Percentiles rank a stretch among this genome's conserved stretches.
Evolutionary conservation across 1,139 yeast genomes (phyloP).

Genomic region (Taphrina betulina): DNA sequence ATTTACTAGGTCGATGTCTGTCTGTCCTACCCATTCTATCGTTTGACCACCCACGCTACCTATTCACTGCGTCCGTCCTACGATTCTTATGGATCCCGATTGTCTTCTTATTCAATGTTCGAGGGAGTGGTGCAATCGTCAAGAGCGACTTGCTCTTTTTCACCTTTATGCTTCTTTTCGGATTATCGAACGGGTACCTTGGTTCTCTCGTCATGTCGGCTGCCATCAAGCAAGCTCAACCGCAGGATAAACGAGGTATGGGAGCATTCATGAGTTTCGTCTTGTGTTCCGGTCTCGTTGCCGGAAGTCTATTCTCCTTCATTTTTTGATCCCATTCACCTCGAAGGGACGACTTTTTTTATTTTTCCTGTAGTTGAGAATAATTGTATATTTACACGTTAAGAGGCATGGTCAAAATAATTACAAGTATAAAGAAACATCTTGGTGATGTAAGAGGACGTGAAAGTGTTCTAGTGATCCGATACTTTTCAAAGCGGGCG

Average conservation of each 20-base stretch:
- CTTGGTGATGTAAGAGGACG: conserved; percentile 14
- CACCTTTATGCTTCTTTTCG: conserved; percentile 69
- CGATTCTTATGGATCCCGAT: conserved; percentile 62
- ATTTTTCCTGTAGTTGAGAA: too few relatives aligned
- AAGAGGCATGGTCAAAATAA: too few relatives aligned
- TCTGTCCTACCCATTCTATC: conserved; percentile 40
- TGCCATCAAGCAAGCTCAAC: conserved; percentile 15
- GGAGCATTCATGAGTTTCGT: conserved; percentile 29
- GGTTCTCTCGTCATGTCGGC: conserved; percentile 37
- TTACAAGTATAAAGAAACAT: too few relatives aligned
- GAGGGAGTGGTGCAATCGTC: conserved; percentile 48
- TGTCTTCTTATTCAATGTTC: conserved; percentile 58
- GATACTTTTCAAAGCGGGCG: conserved; percentile 27
- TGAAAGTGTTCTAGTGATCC: conserved; percentile 31
- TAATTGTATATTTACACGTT: too few relatives aligned
- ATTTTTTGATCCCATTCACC: background rate
- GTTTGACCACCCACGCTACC: conserved; percentile 38
- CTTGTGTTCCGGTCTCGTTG: conserved; percentile 26
- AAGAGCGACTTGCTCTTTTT: conserved; percentile 68
- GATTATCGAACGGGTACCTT: conserved; percentile 82
- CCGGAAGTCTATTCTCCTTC: conserved; percentile 20
- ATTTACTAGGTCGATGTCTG: conserved; percentile 68
- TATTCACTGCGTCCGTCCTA: conserved; percentile 53
- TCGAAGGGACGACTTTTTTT: too few relatives aligned
- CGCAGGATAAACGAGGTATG: conserved; percentile 3